phyloP scores from a whole-genome alignment of 768 basidiomycete genomes.

The Inosperma sp. region DNA sequence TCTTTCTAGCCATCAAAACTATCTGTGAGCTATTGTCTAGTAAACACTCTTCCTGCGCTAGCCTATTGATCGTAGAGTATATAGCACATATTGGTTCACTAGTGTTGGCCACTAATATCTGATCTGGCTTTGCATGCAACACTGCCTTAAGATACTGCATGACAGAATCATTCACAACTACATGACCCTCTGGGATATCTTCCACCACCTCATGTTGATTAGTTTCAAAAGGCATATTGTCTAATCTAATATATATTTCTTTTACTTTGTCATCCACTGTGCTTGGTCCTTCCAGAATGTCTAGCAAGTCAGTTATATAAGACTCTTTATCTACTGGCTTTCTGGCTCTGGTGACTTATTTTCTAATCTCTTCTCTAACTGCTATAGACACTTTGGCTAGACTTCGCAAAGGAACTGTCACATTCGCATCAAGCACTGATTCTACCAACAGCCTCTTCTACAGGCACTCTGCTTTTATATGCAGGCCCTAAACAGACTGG shows the following conservation, averaged over 20 bases:
- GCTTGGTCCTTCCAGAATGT: background rate
- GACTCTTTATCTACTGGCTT: background rate
- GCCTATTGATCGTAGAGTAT: slow-evolving; percentile 4
- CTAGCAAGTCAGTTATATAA: background rate
- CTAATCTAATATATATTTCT: background rate
- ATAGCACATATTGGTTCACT: slow-evolving; percentile 8
- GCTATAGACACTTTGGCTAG: background rate
- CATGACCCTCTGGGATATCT: background rate
- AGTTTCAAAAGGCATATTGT: background rate
- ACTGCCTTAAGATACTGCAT: slow-evolving; percentile 4
- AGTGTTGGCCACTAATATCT: slow-evolving; percentile 4
- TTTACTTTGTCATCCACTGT: background rate
- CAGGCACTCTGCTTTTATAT: background rate
- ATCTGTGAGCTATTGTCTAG: slow-evolving; percentile 25
- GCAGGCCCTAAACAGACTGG: background rate
- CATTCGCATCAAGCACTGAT: background rate
- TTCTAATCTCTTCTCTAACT: background rate
- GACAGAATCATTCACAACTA: slow-evolving; percentile 3
- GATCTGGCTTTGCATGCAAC: background rate
- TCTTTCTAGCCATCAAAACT: slow-evolving; percentile 18
- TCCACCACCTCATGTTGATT: background rate
- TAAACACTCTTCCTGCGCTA: slow-evolving; percentile 13
- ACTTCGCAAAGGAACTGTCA: background rate
- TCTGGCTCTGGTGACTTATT: background rate
- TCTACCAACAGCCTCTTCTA: slow-evolving; percentile 4